These are phyloP conservation scores for Bonia amplexicaulis DNA, from an alignment of 176 grass and related monocot genomes.

Conservation along the genomic window DNA sequence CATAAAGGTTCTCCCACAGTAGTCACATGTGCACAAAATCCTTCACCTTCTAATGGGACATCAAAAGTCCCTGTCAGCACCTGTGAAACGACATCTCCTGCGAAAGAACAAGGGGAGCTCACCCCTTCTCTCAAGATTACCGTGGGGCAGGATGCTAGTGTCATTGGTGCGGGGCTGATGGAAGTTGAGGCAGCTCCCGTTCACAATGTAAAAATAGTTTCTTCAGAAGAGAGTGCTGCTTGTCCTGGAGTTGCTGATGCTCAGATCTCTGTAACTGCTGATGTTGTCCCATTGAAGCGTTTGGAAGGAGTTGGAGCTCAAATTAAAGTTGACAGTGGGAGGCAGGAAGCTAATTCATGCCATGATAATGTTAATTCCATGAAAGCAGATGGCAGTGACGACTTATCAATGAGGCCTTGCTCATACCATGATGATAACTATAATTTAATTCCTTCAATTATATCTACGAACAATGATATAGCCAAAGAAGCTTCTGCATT, in stretches of 20 bases:
- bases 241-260: conserved; percentile 6
- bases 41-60: conserved; percentile 35
- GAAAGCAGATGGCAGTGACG: conserved; percentile 5
- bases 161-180: conserved; percentile 10
- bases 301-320: conserved; percentile 8
- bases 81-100: background rate
- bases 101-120: conserved; percentile 30
- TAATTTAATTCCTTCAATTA: conserved; percentile 49
- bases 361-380: conserved; percentile 32
- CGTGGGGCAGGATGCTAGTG: conserved; percentile 2
- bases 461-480: conserved; percentile 37
- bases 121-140: conserved; percentile 7
- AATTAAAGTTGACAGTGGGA: conserved; percentile 16
- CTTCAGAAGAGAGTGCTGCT: conserved; percentile 38
- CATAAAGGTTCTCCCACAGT: conserved; percentile 19
- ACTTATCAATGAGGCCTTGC: conserved; percentile 13
- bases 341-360: conserved; percentile 14
- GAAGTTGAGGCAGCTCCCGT: conserved; percentile 16
- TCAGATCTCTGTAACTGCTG: conserved; percentile 3
- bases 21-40: conserved; percentile 21
- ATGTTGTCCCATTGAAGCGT: conserved; percentile 12
- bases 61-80: conserved; percentile 26
- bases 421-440: background rate
- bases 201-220: conserved; percentile 24
- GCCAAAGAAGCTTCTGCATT: conserved; percentile 31